Evolutionary conservation across 164 flowering plant species (phyloP).

Genomic region (Protea cynaroides): DNA sequence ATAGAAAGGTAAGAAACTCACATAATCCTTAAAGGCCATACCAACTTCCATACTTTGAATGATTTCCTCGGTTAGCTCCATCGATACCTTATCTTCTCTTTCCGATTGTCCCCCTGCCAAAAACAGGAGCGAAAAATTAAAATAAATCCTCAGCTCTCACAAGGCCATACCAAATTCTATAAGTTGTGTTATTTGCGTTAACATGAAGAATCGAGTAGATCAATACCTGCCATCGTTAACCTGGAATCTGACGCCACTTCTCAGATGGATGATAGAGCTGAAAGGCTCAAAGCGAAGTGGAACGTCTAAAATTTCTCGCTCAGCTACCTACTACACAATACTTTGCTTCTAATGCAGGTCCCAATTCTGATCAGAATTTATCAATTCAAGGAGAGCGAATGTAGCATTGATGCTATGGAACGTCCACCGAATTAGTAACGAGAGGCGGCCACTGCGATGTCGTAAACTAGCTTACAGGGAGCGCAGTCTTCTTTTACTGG

Average conservation of each 20-base stretch:
- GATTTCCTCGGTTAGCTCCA: conserved; percentile 86
- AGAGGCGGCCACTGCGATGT: too few species aligned
- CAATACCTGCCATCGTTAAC: conserved; percentile 6
- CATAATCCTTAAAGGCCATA: conserved; percentile 83
- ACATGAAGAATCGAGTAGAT: neutral
- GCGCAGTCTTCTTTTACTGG: too few species aligned
- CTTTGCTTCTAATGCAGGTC: too few species aligned
- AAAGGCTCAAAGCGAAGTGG: too few species aligned
- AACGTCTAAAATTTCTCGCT: too few species aligned
- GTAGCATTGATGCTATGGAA: too few species aligned
- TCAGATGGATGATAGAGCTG: neutral
- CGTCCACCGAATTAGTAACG: too few species aligned
- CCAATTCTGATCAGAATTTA: too few species aligned
- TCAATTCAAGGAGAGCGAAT: too few species aligned
- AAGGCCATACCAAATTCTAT: neutral
- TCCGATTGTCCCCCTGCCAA: conserved; percentile 41
- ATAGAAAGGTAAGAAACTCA: conserved; percentile 19
- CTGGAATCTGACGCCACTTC: neutral
- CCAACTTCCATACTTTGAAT: conserved; percentile 98
- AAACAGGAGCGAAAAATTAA: neutral
- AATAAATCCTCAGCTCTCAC: neutral
- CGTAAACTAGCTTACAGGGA: too few species aligned
- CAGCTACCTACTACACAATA: too few species aligned
- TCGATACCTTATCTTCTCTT: conserved; percentile 26
- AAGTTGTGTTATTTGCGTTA: neutral